phyloP scores from a whole-genome alignment of 2,329 filamentous ascomycete genomes.

The Massarina eburnea region DNA sequence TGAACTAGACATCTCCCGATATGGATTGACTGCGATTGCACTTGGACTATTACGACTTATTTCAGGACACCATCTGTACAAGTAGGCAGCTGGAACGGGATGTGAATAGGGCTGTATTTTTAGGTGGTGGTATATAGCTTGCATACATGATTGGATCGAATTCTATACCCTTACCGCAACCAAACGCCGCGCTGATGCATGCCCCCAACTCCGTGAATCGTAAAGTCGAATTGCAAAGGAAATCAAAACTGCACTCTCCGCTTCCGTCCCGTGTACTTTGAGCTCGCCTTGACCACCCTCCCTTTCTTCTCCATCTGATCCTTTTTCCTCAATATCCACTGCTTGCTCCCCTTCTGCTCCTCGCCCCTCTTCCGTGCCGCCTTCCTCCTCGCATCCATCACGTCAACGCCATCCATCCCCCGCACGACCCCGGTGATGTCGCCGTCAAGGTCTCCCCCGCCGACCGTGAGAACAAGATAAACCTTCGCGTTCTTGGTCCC shows the following conservation, averaged over 20 bases:
- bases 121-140: conserved; percentile 46
- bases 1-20: conserved; percentile 9
- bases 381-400: conserved; percentile 59
- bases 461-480: conserved; percentile 93
- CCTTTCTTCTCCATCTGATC: conserved; percentile 93
- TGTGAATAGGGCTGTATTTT: conserved; percentile 45
- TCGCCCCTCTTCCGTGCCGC: conserved; percentile 57
- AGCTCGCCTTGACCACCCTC: conserved; percentile 87
- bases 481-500: conserved; percentile 96
- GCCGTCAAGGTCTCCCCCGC: conserved; percentile 63
- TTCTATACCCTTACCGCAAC: conserved; percentile 18
- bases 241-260: conserved; percentile 73
- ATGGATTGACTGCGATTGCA: conserved; percentile 2
- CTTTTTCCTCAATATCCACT: conserved; percentile 84
- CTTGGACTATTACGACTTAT: conserved; percentile 25
- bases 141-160: conserved; percentile 39
- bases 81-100: conserved; percentile 29
- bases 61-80: conserved; percentile 32
- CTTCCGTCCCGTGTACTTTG: conserved; percentile 92
- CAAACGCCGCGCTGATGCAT: conserved; percentile 42
- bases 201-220: conserved; percentile 22
- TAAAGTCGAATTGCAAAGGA: background rate
- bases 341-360: conserved; percentile 78
- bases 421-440: conserved; percentile 91
- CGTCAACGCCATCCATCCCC: conserved; percentile 83